Percentiles rank a stretch among this genome's conserved stretches.
phyloP scores from a whole-genome alignment of 1,284 basidiomycete species.

The Xanthoconium separans region DNA sequence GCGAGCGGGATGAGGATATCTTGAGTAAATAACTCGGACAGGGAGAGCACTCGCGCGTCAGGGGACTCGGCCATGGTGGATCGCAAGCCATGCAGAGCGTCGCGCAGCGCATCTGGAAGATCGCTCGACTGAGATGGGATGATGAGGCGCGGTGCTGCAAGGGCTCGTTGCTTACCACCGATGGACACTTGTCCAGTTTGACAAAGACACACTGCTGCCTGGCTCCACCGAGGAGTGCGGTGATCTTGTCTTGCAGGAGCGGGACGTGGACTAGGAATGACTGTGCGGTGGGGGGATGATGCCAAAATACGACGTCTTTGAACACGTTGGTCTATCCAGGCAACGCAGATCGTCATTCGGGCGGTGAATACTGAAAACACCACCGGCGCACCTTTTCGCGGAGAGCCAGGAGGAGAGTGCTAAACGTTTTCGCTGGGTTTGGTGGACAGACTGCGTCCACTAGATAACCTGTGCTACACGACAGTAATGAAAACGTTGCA shows the following conservation, averaged over 20 bases:
- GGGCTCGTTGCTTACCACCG: constrained; percentile 19
- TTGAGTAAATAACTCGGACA: constrained; percentile 27
- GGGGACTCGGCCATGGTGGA: constrained; percentile 20
- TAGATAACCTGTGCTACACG: constrained; percentile 25
- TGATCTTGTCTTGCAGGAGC: constrained; percentile 16
- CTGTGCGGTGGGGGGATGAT: constrained; percentile 43
- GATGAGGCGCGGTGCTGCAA: neutral
- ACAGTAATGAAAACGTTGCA: neutral
- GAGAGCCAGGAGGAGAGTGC: constrained; percentile 17
- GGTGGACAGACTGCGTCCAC: constrained; percentile 26
- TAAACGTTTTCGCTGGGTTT: constrained; percentile 18
- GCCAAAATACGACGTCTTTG: constrained; percentile 37
- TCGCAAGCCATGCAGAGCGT: constrained; percentile 19
- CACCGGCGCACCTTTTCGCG: constrained; percentile 26
- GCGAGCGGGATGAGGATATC: constrained; percentile 45
- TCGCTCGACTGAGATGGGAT: constrained; percentile 9
- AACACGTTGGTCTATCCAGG: constrained; percentile 29
- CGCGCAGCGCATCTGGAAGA: constrained; percentile 11
- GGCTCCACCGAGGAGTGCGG: constrained; percentile 3
- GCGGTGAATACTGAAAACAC: neutral
- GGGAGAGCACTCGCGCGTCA: constrained; percentile 17
- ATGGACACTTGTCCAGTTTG: constrained; percentile 15
- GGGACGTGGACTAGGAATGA: constrained; percentile 45
- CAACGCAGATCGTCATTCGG: neutral
- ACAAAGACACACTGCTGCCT: constrained; percentile 20